Evolutionary conservation across 2,329 filamentous ascomycete genomes (phyloP), one percentile per base, ranked within the genome.

Genomic region (Colletotrichum lentis): DNA sequence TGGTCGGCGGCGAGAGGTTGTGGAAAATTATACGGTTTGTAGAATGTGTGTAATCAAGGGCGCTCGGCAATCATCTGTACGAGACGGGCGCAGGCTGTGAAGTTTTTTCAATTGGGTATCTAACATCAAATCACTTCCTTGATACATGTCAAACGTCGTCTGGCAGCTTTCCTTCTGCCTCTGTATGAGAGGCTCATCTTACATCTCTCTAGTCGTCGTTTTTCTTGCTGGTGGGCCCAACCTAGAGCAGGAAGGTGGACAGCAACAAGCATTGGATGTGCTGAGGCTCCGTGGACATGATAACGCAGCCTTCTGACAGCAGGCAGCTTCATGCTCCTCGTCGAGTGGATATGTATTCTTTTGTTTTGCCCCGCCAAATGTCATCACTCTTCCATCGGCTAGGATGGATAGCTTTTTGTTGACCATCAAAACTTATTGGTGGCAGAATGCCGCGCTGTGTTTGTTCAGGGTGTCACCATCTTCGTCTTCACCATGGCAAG

Each of bases 401-500:
- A 41, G 16, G 22, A 22, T 18, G 1, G 10, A n/a, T 46, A 14
- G 5, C n/a, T 35, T 12, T 47, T n/a, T 35, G 44, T n/a, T 39
- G 11, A 57, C 18, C 50, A 35, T 22, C 11, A 20, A 49, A 20
- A 35, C 20, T 16, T 22, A 37, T 14, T 39, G 5, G 12, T 8
- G 5, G 12, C 5, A 37, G 20, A 46, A 14, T 47, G 22, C 31
- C 18, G 20, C 8, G 35, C 18, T 31, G 16, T 44, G 22, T 12
- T 50, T n/a, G 6, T 6, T 69, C 56, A 83, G 11, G 82, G 82
- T 8, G 78, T 79, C 12, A 80, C 80, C 83, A 88, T 85, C 64
- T 81, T 80, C 70, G 84, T 81, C 77, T 86, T 87, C 74, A 85
- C 82, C 78, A 88, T 85, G 41, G 82, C 82, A 71, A 89, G 76